Evolutionary conservation across 1,139 yeast species (phyloP).

Genomic region (Waltiozyma sp.): DNA sequence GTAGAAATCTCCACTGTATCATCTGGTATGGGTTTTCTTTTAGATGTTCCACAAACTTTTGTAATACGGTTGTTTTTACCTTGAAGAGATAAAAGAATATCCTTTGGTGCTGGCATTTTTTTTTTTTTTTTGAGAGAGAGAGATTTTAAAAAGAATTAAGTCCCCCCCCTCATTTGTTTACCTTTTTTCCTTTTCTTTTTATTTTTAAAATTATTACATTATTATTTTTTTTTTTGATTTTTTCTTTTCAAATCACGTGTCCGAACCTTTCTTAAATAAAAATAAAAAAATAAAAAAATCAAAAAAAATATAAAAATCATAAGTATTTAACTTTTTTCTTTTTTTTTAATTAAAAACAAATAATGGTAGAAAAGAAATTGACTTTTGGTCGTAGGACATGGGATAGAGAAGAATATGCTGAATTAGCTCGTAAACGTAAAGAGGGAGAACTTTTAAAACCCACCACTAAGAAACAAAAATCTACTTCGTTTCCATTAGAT

Average conservation of each 20-base stretch:
- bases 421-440: conserved; percentile 29
- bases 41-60: not conserved
- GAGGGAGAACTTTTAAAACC: not conserved
- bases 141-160: too few relatives aligned
- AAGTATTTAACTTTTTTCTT: too few relatives aligned
- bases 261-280: too few relatives aligned
- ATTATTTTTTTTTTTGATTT: too few relatives aligned
- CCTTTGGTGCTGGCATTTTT: not conserved
- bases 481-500: conserved; percentile 21
- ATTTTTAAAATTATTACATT: too few relatives aligned
- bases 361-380: conserved; percentile 9
- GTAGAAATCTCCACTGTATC: not conserved
- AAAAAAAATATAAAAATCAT: too few relatives aligned
- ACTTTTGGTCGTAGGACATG: conserved; percentile 56
- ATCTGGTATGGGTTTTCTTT: not conserved
- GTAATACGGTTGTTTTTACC: not conserved
- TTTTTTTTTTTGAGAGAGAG: too few relatives aligned
- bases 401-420: conserved; percentile 56
- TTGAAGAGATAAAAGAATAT: not conserved
- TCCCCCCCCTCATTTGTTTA: too few relatives aligned
- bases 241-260: too few relatives aligned
- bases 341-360: too few relatives aligned
- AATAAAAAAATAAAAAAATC: too few relatives aligned
- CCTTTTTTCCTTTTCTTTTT: too few relatives aligned
- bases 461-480: conserved; percentile 3